Evolutionary conservation across 371 early-diverging fungal species (phyloP), one percentile per base, ranked within the genome.

Genomic region (Globomyces sp.): DNA sequence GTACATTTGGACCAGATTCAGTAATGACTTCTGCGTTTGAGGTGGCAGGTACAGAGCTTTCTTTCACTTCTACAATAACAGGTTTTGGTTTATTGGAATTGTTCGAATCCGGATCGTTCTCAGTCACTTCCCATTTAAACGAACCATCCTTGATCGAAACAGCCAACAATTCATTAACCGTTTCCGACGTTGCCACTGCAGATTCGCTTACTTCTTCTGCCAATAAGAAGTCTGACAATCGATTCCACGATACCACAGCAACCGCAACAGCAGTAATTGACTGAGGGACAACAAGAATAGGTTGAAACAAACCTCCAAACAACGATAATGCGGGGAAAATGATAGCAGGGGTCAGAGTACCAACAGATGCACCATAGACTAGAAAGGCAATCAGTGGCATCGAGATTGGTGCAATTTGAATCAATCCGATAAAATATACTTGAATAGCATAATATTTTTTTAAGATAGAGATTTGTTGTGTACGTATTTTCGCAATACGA

Each of bases 221-320:
- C 13, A 71, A 36, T 36, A 86, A 61, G 66, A 82, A 85, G 24
- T 69, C 72, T 46, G 76, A 71, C n/a, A 87, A 58, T 43, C 85
- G 77, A 41, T 76, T 75, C 69, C 81, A 74, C 3, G 85, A 82
- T 34, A 83, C 69, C 2, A 40, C n/a, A 40, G 42, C 63, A 6
- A 63, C 45, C 46, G 39, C 39, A 4, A 63, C 9, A 40, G 42
- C 5, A 48, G 42, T 41, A 6, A 50, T 13, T 24, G 40, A 13
- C 36, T 58, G 59, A 0, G 66, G 59, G 11, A 66, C 44, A 48
- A 50, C 41, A 47, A 66, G 2, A 37, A 71, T 50, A 44, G 71
- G 64, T 10, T 41, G 24, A 3, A 11, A 24, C 39, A 71, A 55
- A 37, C 39, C 37, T 55, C 58, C 67, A 49, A 71, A 71, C 34